Evolutionary conservation across 108 stramenopile genomes (phyloP).

Genomic region (Poteriospumella lacustris): DNA sequence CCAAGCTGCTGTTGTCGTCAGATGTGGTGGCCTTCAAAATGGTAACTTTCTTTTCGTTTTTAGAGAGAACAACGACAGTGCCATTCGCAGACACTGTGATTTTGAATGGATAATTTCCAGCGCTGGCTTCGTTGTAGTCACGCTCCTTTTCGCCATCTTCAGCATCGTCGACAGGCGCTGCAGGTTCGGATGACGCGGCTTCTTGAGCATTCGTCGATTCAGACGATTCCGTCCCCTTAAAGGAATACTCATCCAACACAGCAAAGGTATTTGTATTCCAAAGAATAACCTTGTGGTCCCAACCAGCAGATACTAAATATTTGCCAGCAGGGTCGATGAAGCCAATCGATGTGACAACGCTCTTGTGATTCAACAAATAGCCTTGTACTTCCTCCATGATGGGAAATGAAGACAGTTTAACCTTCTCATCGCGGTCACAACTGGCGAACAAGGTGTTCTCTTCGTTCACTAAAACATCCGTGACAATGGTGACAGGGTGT

Average conservation of each 20-base stretch:
- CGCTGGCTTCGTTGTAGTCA: not conserved
- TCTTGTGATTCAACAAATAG: not conserved
- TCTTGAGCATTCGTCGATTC: not conserved
- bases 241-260: too few species aligned
- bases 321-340: not conserved
- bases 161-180: not conserved
- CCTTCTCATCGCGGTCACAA: slow-evolving; percentile 2
- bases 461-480: not conserved
- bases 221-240: too few species aligned
- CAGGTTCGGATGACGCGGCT: not conserved
- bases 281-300: not conserved
- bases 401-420: not conserved
- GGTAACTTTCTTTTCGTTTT: too few species aligned
- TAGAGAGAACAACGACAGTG: too few species aligned
- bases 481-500: not conserved
- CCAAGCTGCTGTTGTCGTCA: too few species aligned
- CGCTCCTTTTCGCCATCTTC: not conserved
- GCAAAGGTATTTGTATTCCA: not conserved
- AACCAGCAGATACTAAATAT: not conserved
- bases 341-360: not conserved
- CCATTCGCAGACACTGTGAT: too few species aligned
- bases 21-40: too few species aligned
- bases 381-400: not conserved
- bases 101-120: slow-evolving; percentile 15
- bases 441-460: not conserved